phyloP scores from a whole-genome alignment of 768 basidiomycete species.

The Suillus tomentosus region DNA sequence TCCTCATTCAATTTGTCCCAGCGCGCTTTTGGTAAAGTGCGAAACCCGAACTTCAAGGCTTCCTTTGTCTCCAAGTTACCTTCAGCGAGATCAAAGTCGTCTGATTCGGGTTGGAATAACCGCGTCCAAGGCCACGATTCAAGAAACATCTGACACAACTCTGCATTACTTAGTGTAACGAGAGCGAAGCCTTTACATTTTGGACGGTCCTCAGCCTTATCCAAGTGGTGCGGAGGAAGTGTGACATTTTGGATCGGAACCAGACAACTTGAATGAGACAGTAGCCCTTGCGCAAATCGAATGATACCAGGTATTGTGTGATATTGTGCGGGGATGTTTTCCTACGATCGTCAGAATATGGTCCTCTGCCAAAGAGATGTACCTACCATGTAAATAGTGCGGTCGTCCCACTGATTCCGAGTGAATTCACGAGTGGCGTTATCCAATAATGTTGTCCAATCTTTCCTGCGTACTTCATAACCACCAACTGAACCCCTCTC shows the following conservation, averaged over 20 bases:
- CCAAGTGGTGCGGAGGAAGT: conserved; percentile 66
- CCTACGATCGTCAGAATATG: conserved; percentile 43
- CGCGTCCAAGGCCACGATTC: conserved; percentile 65
- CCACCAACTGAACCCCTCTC: conserved; percentile 43
- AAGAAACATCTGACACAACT: conserved; percentile 46
- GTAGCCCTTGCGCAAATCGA: conserved; percentile 46
- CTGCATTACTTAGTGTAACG: conserved; percentile 48
- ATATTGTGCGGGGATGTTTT: conserved; percentile 62
- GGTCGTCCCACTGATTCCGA: conserved; percentile 58
- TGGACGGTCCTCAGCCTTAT: conserved; percentile 53
- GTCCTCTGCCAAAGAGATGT: not conserved
- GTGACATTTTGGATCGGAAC: conserved; percentile 51
- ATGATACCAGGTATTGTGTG: conserved; percentile 53
- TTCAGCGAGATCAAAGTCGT: not conserved
- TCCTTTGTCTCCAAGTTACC: conserved; percentile 33
- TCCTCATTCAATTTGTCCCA: conserved; percentile 72
- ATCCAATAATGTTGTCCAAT: conserved; percentile 35
- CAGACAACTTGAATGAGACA: conserved; percentile 6
- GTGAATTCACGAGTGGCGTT: conserved; percentile 29
- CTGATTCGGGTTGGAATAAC: not conserved
- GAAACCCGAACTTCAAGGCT: conserved; percentile 60
- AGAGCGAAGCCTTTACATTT: conserved; percentile 79
- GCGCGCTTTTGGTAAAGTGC: conserved; percentile 51
- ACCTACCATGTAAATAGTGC: conserved; percentile 67
- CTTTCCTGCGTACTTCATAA: conserved; percentile 66